Evolutionary conservation across 1,139 yeast species (phyloP), one percentile per base, ranked within the genome.

Genomic region (Geotrichum citri-aurantii): DNA sequence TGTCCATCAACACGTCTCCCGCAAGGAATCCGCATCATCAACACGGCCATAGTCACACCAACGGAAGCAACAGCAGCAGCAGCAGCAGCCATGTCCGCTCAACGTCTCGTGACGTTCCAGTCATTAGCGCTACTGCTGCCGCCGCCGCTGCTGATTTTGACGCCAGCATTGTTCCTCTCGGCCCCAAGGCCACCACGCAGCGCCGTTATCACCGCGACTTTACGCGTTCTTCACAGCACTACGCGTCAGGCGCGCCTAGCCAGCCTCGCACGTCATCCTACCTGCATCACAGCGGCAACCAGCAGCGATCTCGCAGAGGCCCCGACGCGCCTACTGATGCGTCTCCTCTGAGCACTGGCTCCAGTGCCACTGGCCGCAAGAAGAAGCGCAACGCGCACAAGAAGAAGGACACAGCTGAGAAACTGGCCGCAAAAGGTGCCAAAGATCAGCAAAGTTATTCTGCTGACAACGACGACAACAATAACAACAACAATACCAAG

Each of bases 281-380:
- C 55, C 14, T 51, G 37, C 56, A 53, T 24, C 52, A 50, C 26
- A 42, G 56, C 46, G 51, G n/a, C 23, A 31, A 21, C 23, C 56
- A 53, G 47, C 52, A 47, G 44, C 29, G 56, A 24, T 12, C 42
- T 17, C 26, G 23, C 11, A 37, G 48, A 10, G 14, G 10, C 19
- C 56, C 29, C 14, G 50, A 46, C 10, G 48, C 23, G 3, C 12
- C 51, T 7, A 17, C 56, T 23, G 47, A 27, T n/a, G 21, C 17
- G 3, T 24, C 17, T 2, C 27, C 50, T 44, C 48, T n/a, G n/a
- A 14, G 44, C 21, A 47, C 8, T 14, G 26, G 42, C 14, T 21
- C 40, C 31, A 46, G 44, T 33, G 51, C 33, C 37, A 53, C 48
- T 47, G 48, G 37, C 23, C 31, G 21, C 53, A 53, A 48, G 37